These are phyloP conservation scores for Beauveria sp. DNA, from an alignment of 2,329 filamentous ascomycete genomes.

Conservation along the genomic window DNA sequence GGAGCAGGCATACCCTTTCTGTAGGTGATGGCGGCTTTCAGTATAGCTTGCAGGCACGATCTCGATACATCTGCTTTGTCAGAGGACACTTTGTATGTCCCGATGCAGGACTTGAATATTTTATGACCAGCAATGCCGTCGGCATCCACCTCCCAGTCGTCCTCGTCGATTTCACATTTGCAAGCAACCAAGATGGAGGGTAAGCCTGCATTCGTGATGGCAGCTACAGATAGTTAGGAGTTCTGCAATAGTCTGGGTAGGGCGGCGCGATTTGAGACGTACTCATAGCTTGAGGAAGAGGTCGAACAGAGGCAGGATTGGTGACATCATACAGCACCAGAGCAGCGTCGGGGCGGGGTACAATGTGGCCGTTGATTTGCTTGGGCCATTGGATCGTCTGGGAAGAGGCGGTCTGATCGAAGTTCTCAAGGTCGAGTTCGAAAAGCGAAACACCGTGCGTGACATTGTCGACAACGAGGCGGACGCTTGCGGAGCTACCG, in stretches of 20 bases:
- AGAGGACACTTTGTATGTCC: conserved; percentile 65
- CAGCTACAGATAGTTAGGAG: conserved; percentile 43
- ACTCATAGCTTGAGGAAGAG: conserved; percentile 73
- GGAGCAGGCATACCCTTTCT: conserved; percentile 50
- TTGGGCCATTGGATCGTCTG: conserved; percentile 59
- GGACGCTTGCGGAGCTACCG: conserved; percentile 47
- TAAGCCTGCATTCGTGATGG: conserved; percentile 62
- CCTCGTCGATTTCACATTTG: conserved; percentile 76
- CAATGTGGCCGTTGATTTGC: conserved; percentile 59
- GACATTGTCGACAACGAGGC: conserved; percentile 50
- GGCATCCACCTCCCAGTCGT: conserved; percentile 63
- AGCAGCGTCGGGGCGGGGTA: conserved; percentile 74
- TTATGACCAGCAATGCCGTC: conserved; percentile 53
- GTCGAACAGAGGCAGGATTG: conserved; percentile 64
- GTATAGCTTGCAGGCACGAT: conserved; percentile 66
- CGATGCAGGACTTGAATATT: conserved; percentile 60
- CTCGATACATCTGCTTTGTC: conserved; percentile 65
- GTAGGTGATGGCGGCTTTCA: conserved; percentile 61
- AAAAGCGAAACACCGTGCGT: conserved; percentile 53
- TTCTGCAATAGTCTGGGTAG: not conserved
- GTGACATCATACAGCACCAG: conserved; percentile 84
- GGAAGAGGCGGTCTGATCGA: conserved; percentile 46
- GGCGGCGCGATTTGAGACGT: conserved; percentile 33
- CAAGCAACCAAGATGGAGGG: conserved; percentile 78
- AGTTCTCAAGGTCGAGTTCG: conserved; percentile 58